Percentiles rank a stretch among this genome's conserved stretches.
phyloP scores from a whole-genome alignment of 208 protist species.

The Wallacemonas sp. region DNA sequence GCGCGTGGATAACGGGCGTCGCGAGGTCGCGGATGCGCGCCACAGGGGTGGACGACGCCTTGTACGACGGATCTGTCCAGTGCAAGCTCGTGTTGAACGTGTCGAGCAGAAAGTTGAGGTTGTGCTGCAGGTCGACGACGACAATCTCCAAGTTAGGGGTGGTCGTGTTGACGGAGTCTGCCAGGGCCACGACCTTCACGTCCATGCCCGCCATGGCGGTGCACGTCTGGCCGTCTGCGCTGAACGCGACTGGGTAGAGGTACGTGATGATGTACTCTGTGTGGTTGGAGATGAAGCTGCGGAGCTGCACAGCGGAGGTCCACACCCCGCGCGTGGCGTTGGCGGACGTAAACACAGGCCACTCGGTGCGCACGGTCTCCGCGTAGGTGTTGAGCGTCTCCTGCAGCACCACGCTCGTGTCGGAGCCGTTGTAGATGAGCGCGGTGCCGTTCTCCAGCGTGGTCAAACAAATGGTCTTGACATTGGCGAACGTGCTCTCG shows the following conservation, averaged over 20 bases:
- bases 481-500: constrained; percentile 9
- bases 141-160: constrained; percentile 47
- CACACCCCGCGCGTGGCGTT: constrained; percentile 34
- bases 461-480: constrained; percentile 19
- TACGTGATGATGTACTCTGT: constrained; percentile 35
- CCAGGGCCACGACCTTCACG: constrained; percentile 34
- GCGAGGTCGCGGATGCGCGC: constrained; percentile 38
- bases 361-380: constrained; percentile 6
- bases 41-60: constrained; percentile 26
- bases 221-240: constrained; percentile 18
- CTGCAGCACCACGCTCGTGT: constrained; percentile 14
- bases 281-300: constrained; percentile 21
- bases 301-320: constrained; percentile 21
- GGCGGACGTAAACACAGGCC: constrained; percentile 9
- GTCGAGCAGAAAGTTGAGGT: constrained; percentile 49
- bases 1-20: constrained; percentile 22
- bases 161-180: constrained; percentile 26
- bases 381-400: constrained; percentile 10
- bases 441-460: constrained; percentile 12
- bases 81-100: constrained; percentile 36
- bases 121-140: constrained; percentile 36
- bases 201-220: constrained; percentile 40
- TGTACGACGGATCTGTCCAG: constrained; percentile 32
- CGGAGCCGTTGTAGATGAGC: constrained; percentile 13
- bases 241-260: constrained; percentile 37